Percentiles rank a stretch among this genome's conserved stretches.
phyloP scores from a whole-genome alignment of 139 green algal genomes.

The Diplosphaera chodatii region DNA sequence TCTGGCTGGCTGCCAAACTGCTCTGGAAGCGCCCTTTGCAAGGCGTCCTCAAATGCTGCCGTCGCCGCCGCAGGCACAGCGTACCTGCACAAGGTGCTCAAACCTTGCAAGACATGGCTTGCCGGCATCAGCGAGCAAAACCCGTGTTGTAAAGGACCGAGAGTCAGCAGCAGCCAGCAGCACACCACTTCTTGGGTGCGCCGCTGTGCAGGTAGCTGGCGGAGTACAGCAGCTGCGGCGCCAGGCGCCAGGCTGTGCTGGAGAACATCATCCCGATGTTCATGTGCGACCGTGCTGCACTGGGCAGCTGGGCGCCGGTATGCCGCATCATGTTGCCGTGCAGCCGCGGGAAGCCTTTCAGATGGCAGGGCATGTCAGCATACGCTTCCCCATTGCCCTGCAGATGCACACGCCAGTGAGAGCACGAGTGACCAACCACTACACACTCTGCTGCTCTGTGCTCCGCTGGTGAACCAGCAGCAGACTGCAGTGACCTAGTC shows the following conservation, averaged over 20 bases:
- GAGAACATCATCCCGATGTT: conserved; percentile 76
- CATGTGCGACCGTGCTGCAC: conserved; percentile 77
- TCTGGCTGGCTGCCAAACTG: conserved; percentile 65
- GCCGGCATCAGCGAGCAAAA: too few species aligned
- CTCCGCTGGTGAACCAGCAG: too few species aligned
- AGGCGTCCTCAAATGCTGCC: conserved; percentile 59
- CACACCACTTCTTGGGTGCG: conserved; percentile 51
- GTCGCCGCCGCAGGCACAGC: conserved; percentile 60
- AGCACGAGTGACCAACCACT: too few species aligned
- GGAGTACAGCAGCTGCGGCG: conserved; percentile 89
- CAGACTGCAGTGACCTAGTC: too few species aligned
- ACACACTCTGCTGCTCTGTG: too few species aligned
- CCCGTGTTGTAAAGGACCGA: too few species aligned
- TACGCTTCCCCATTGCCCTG: conserved; percentile 17
- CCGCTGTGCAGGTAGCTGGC: conserved; percentile 88
- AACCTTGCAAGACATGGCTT: too few species aligned
- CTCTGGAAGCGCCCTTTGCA: conserved; percentile 64
- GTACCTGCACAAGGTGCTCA: conserved; percentile 36
- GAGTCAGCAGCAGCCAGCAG: too few species aligned
- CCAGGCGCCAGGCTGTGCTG: conserved; percentile 78
- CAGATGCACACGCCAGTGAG: too few species aligned
- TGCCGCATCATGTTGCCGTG: conserved; percentile 55
- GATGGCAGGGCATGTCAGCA: conserved; percentile 56
- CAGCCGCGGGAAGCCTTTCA: conserved; percentile 66
- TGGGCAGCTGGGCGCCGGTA: conserved; percentile 47